Base-by-base conservation (phyloP, 2,329 filamentous ascomycete species). In the Lecanicillium sp. region DNA sequence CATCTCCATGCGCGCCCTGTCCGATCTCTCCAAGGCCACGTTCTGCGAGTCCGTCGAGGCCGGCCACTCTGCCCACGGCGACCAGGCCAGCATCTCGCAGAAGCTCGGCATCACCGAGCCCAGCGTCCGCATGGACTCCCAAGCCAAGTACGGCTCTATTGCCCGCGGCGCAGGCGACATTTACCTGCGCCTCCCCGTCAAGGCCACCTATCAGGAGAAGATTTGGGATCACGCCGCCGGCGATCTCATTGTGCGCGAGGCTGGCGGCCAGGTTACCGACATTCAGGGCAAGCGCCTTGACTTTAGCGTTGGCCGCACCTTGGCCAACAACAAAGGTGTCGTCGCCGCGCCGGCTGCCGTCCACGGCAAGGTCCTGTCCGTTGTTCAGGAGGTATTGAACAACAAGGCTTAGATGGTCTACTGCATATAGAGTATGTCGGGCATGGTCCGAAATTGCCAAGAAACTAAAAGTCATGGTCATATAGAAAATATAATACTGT, bases 151-250 rank as follows among this genome's bases (percentile, higher is more conserved):
- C 65, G 90, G 83, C 45, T 92, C 86, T 27, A 94, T 98, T 58
- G 92, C 92, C 27, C 76, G 92, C 46, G 92, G 92, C 33, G 88
- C 89, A 5, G 92, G 89, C 36, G 92, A 98, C 57, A 81, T 98
- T 48, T 98, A 98, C 65, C 74, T 98, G 42, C 78, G 94, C 39
- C 68, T 98, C 42, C 92, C 92, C 4, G 83, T 87, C 44, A 84
- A 78, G 58, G 84, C 82, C 51, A 81, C 83, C 39, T 98, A 98
- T 66, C 80, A 94, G 60, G 92, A 98, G 73, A 98, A 98, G 77
- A 98, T 98, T 50, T 98, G 92, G 92, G 92, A 98, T 58, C 92
- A 98, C 61, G 92, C 92, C 14, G 92, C 90, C 11, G 92, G 92
- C 29, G 89, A 95, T 54, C 66, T 98, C 43, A 89, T 98, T 49